These are phyloP conservation scores for Forsythia suspensa DNA, from an alignment of 257 asterid genomes.

Conservation along the genomic window DNA sequence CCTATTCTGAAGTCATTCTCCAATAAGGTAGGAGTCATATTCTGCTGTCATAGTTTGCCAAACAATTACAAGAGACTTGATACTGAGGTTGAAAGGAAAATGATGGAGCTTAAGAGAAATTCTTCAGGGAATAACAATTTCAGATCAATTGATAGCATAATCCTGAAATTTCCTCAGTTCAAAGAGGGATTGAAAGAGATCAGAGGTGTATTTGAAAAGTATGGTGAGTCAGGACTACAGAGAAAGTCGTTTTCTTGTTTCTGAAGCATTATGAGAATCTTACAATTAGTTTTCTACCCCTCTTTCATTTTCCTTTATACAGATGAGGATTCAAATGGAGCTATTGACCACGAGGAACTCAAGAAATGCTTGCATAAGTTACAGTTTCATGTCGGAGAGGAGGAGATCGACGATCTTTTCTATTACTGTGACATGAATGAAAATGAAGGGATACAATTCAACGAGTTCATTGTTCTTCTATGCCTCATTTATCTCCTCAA, in stretches of 20 bases:
- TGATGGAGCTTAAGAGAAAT: constrained; percentile 39
- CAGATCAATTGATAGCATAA: constrained; percentile 46
- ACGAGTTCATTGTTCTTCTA: constrained; percentile 52
- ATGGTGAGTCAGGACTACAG: constrained; percentile 28
- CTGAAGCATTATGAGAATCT: neutral
- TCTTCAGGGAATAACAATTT: constrained; percentile 26
- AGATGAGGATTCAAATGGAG: constrained; percentile 52
- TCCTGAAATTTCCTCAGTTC: constrained; percentile 50
- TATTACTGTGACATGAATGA: constrained; percentile 45
- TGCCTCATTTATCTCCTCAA: constrained; percentile 43
- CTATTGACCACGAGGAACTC: constrained; percentile 45
- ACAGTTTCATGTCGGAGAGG: constrained; percentile 34
- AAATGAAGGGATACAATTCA: constrained; percentile 47
- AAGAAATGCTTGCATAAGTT: constrained; percentile 40
- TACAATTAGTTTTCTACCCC: neutral
- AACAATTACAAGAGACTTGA: constrained; percentile 41
- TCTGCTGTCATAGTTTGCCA: constrained; percentile 33
- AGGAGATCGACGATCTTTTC: constrained; percentile 47
- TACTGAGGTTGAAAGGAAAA: constrained; percentile 33
- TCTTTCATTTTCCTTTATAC: neutral
- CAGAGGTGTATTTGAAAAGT: constrained; percentile 37
- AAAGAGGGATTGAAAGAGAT: constrained; percentile 47
- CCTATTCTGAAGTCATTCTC: constrained; percentile 30
- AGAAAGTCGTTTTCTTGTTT: neutral
- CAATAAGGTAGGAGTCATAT: constrained; percentile 24